Evolutionary conservation across 306 rosid species (phyloP).

Genomic region (Leucaena leucocephala): DNA sequence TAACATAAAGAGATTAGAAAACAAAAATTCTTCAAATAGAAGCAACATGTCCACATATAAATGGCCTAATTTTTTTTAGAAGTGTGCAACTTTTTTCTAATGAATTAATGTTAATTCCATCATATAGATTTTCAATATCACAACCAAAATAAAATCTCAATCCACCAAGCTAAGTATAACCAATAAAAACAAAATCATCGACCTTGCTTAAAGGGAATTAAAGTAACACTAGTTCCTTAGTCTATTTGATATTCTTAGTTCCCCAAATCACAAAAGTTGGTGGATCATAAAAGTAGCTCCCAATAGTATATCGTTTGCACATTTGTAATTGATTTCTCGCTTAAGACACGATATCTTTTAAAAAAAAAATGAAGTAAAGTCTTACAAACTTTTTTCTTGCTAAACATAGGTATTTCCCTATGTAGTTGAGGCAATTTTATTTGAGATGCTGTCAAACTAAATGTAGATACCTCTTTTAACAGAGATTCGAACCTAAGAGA

Average conservation of each 20-base stretch:
- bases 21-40: background rate
- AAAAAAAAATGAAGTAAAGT: conserved; percentile 4
- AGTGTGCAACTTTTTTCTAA: background rate
- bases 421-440: too few relatives aligned
- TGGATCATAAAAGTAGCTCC: background rate
- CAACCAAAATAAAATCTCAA: background rate
- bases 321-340: conserved; percentile 6
- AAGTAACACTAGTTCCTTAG: too few relatives aligned
- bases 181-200: background rate
- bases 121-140: background rate
- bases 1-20: background rate
- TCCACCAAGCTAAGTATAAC: background rate
- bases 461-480: too few relatives aligned
- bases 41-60: conserved; percentile 3
- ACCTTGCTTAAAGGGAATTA: too few relatives aligned
- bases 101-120: background rate
- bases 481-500: too few relatives aligned
- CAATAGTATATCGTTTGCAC: background rate
- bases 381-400: conserved; percentile 18
- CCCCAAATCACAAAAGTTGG: conserved; percentile 1
- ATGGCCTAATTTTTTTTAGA: background rate
- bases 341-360: conserved; percentile 24
- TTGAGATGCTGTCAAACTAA: too few relatives aligned
- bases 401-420: too few relatives aligned
- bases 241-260: background rate